Evolutionary conservation across 306 rosid species (phyloP).

Genomic region (Rosa lucieae): DNA sequence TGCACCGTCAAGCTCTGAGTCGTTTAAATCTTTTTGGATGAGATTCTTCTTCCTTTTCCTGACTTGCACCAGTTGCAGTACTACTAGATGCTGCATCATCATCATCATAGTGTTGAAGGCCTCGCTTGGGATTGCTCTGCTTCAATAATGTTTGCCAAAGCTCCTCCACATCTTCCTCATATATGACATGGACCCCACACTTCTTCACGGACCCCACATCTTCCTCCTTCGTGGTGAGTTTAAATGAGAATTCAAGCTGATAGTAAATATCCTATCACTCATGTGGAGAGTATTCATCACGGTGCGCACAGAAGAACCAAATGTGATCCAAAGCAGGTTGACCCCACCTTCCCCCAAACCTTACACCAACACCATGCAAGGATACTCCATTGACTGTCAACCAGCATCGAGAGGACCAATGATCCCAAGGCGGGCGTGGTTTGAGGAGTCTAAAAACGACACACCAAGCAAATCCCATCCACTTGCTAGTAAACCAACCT

Average conservation of each 20-base stretch:
- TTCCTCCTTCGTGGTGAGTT: too few relatives aligned
- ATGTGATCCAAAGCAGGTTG: background rate
- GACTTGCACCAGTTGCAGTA: background rate
- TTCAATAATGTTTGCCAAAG: background rate
- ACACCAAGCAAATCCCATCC: background rate
- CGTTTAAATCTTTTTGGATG: constrained; percentile 18
- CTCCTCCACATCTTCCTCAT: background rate
- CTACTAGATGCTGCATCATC: background rate
- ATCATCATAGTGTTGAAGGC: too few relatives aligned
- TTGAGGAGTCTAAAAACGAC: background rate
- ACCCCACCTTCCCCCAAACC: background rate
- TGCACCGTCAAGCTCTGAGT: too few relatives aligned
- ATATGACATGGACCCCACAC: background rate
- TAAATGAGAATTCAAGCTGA: background rate
- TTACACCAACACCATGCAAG: too few relatives aligned
- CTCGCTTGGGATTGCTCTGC: background rate
- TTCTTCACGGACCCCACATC: background rate
- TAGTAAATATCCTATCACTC: background rate
- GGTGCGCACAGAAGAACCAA: background rate
- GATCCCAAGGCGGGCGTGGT: background rate
- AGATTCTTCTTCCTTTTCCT: background rate
- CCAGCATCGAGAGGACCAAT: background rate
- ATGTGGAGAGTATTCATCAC: too few relatives aligned
- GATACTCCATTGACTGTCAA: too few relatives aligned
- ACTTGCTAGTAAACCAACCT: background rate